Conservation (phyloP, 192 early-diverging fungal genomes). For the Spinellus fusiger region DNA sequence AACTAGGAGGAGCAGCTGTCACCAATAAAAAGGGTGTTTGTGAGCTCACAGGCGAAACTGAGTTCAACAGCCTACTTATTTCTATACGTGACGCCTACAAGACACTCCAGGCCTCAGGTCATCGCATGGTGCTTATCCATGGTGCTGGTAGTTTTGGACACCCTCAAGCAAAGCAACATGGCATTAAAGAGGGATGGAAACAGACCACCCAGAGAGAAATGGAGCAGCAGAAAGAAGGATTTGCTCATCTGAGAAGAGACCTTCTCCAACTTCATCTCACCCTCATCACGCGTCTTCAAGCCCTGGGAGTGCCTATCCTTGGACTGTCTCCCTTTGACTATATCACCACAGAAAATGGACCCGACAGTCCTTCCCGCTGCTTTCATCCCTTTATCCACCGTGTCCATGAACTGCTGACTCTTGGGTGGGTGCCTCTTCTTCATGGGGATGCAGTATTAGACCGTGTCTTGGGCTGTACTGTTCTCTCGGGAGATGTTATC, state of each 20-base stretch:
- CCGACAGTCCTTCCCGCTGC: not conserved
- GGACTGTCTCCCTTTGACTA: conserved; percentile 22
- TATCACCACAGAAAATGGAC: conserved; percentile 10
- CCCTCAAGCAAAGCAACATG: conserved; percentile 29
- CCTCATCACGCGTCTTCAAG: conserved; percentile 4
- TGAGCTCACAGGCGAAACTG: not conserved
- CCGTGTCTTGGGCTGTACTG: conserved; percentile 16
- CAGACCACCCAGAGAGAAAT: not conserved
- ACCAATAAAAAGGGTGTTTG: conserved; percentile 11
- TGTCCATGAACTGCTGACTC: conserved; percentile 3
- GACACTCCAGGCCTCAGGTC: not conserved
- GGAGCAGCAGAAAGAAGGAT: not conserved
- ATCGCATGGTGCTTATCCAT: conserved; percentile 24
- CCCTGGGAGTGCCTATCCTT: conserved; percentile 13
- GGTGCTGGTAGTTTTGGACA: conserved; percentile 37
- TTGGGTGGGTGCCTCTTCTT: conserved; percentile 26
- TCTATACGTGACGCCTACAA: not conserved
- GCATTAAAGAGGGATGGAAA: conserved; percentile 19
- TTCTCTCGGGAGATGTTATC: conserved; percentile 31
- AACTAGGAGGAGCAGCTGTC: conserved; percentile 23
- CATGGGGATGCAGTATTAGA: conserved; percentile 33
- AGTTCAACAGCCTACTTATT: not conserved
- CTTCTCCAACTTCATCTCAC: conserved; percentile 10
- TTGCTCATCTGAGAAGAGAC: conserved; percentile 5
- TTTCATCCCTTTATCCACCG: not conserved